Conservation (phyloP, 176 grass and related monocot genomes). For the Oryza glumipatula region DNA sequence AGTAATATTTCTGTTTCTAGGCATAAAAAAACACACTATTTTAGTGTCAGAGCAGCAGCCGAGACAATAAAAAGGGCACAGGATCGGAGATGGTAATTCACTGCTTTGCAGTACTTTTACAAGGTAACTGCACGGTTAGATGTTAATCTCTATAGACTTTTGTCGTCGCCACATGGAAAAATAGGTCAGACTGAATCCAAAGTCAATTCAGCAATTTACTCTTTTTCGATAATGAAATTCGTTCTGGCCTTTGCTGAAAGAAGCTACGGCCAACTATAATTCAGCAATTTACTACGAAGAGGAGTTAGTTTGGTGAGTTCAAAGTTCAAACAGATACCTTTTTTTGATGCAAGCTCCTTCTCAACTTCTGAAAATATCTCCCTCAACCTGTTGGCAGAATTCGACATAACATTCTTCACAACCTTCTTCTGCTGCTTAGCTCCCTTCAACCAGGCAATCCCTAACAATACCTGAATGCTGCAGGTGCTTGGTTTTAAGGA, state of each 20-base stretch:
- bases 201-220: not conserved
- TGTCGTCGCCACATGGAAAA: not conserved
- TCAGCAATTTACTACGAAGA: not conserved
- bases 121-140: not conserved
- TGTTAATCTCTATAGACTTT: conserved; percentile 10
- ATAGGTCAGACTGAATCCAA: not conserved
- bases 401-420: conserved; percentile 66
- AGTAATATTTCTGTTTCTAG: not conserved
- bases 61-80: not conserved
- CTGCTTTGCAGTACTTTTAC: not conserved
- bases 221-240: too few species aligned
- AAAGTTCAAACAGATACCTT: conserved; percentile 40
- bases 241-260: too few species aligned
- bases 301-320: not conserved
- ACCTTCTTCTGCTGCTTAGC: conserved; percentile 77
- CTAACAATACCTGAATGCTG: conserved; percentile 65
- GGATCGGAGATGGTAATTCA: not conserved
- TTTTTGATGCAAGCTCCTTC: conserved; percentile 63
- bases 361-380: conserved; percentile 73
- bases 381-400: conserved; percentile 58
- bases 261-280: too few species aligned
- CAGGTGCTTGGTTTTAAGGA: conserved; percentile 60
- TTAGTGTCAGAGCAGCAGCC: not conserved
- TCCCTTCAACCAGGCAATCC: conserved; percentile 85
- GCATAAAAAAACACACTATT: not conserved